Conservation (phyloP, 345 rosid species). For the Eucalyptus regnans region DNA sequence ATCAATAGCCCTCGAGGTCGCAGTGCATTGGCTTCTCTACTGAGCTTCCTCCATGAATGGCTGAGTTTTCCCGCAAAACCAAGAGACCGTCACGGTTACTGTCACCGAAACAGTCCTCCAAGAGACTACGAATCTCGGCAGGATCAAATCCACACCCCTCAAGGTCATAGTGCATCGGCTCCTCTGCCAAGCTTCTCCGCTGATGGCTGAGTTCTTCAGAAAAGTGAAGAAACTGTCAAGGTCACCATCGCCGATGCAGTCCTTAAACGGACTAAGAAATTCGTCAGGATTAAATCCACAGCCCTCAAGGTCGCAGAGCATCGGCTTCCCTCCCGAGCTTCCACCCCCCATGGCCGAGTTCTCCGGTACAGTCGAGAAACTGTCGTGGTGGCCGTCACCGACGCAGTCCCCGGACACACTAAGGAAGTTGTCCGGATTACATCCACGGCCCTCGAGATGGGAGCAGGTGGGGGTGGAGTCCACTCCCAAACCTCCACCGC, state of each 20-base stretch:
- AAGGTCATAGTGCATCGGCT: neutral
- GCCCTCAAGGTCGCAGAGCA: neutral
- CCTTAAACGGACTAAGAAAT: neutral
- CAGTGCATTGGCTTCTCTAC: rapidly evolving
- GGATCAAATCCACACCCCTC: neutral
- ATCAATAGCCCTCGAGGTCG: neutral
- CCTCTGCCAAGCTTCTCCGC: neutral
- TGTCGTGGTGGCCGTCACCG: neutral
- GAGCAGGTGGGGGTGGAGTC: neutral
- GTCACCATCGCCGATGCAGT: neutral
- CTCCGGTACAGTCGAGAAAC: rapidly evolving
- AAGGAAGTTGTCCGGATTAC: neutral
- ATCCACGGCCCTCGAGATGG: neutral
- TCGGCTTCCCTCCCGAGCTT: neutral
- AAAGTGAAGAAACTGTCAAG: neutral
- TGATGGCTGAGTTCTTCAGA: rapidly evolving
- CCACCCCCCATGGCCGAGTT: neutral
- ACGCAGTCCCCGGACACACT: neutral
- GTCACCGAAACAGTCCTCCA: neutral
- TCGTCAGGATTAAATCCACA: neutral
- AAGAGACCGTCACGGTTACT: neutral
- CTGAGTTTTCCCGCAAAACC: neutral
- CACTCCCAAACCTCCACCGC: neutral
- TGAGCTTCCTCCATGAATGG: neutral
- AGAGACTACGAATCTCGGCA: neutral